These are phyloP conservation scores for Phytopythium sindhum DNA, from an alignment of 352 stramenopile species.

Conservation along the genomic window DNA sequence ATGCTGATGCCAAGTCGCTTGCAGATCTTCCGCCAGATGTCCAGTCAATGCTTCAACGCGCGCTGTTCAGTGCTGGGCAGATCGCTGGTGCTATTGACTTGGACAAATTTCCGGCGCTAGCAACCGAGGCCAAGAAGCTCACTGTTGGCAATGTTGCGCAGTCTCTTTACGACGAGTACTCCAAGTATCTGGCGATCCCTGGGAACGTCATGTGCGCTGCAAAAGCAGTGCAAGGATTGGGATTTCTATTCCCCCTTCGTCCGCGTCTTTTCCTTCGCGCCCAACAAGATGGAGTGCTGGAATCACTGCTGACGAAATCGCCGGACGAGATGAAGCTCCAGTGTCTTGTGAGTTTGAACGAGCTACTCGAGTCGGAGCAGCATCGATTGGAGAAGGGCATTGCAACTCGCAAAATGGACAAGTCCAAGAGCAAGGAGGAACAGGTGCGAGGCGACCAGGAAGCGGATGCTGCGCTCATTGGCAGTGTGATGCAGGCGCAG, in stretches of 20 bases:
- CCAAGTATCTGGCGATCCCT: slow-evolving; percentile 36
- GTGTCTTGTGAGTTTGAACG: slow-evolving; percentile 70
- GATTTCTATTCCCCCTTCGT: slow-evolving; percentile 68
- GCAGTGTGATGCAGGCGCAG: slow-evolving; percentile 84
- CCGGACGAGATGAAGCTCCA: slow-evolving; percentile 57
- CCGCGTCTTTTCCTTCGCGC: slow-evolving; percentile 66
- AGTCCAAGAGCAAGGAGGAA: slow-evolving; percentile 62
- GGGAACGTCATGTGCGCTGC: slow-evolving; percentile 45
- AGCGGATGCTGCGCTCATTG: slow-evolving; percentile 80
- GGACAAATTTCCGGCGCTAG: slow-evolving; percentile 33
- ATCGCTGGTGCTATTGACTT: slow-evolving; percentile 71
- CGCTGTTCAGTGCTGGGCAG: slow-evolving; percentile 65
- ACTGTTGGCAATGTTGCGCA: slow-evolving; percentile 50
- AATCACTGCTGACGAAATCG: slow-evolving; percentile 33
- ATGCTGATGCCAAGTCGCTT: slow-evolving; percentile 30
- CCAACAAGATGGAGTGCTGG: slow-evolving; percentile 68
- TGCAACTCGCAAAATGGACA: slow-evolving; percentile 33
- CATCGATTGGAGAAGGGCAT: slow-evolving; percentile 54
- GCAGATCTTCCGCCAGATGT: slow-evolving; percentile 29
- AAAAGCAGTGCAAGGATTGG: slow-evolving; percentile 82
- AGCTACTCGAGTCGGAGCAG: slow-evolving; percentile 69
- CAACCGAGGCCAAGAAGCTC: slow-evolving; percentile 26
- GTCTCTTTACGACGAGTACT: slow-evolving; percentile 61
- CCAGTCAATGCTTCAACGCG: slow-evolving; percentile 60
- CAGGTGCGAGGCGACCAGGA: slow-evolving; percentile 87